A percentile compares a stretch with the other conserved stretches of the same genome.
phyloP scores from a whole-genome alignment of 352 stramenopile genomes.

The Pelagophyceae sp. region DNA sequence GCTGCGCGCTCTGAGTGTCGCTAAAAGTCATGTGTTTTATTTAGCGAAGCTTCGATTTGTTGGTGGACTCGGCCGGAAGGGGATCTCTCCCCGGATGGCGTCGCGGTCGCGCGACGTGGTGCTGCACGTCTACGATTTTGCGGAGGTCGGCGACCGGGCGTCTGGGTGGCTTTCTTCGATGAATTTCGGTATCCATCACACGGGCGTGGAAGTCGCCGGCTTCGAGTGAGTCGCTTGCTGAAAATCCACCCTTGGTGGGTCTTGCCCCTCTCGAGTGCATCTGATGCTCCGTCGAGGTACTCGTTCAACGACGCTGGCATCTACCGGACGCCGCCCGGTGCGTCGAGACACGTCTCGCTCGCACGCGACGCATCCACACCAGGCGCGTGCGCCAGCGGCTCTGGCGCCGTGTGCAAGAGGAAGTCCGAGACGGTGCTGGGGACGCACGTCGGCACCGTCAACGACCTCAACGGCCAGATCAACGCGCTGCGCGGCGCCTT shows the following conservation, averaged over 20 bases:
- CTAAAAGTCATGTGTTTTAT: too few relatives aligned
- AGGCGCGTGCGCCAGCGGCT: constrained; percentile 38
- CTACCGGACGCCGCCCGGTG: constrained; percentile 38
- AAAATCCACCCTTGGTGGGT: background rate
- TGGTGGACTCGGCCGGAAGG: too few relatives aligned
- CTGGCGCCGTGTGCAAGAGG: constrained; percentile 32
- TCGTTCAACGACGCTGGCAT: constrained; percentile 71
- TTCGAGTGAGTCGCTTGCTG: background rate
- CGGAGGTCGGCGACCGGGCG: constrained; percentile 6
- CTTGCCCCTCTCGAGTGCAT: background rate
- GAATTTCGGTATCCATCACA: constrained; percentile 70
- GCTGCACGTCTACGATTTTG: constrained; percentile 18
- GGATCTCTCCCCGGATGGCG: too few relatives aligned
- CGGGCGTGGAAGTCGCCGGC: too few relatives aligned
- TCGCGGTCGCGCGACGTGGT: background rate
- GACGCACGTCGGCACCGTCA: background rate
- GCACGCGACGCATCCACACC: too few relatives aligned
- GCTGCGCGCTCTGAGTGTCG: too few relatives aligned
- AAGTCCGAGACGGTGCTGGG: background rate
- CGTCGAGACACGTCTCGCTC: too few relatives aligned
- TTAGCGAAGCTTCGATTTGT: too few relatives aligned
- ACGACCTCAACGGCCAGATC: constrained; percentile 44
- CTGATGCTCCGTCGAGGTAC: constrained; percentile 40
- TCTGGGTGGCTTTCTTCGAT: constrained; percentile 31
- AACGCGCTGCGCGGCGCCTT: constrained; percentile 62